Percentiles rank a stretch among this genome's conserved stretches.
These are phyloP conservation scores for Gomphus sp. DNA, from an alignment of 1,284 basidiomycete species.

Conservation along the genomic window DNA sequence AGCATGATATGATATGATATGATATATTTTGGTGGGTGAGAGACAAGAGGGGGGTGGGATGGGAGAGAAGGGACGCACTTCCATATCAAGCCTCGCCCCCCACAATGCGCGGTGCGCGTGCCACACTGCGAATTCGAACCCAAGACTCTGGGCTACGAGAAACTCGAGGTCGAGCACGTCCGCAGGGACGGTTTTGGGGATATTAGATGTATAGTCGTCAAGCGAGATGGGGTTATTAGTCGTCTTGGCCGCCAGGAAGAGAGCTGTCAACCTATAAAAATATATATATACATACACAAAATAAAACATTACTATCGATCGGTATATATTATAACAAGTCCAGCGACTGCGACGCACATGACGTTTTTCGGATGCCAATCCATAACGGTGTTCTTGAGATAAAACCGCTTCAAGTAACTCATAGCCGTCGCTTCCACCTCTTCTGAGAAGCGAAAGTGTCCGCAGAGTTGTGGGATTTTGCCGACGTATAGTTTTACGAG, in stretches of 20 bases:
- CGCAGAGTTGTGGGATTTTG: slow-evolving; percentile 81
- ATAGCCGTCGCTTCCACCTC: slow-evolving; percentile 90
- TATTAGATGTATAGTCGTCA: slow-evolving; percentile 71
- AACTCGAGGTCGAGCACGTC: slow-evolving; percentile 94
- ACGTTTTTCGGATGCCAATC: slow-evolving; percentile 98
- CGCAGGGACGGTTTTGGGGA: slow-evolving; percentile 68
- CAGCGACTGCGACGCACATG: slow-evolving; percentile 54
- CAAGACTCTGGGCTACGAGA: slow-evolving; percentile 85
- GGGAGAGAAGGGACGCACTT: slow-evolving; percentile 54
- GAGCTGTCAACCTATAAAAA: slow-evolving; percentile 90
- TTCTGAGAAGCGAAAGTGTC: slow-evolving; percentile 81
- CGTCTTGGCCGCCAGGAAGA: slow-evolving; percentile 95
- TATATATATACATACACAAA: too few species aligned
- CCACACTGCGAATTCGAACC: slow-evolving; percentile 90
- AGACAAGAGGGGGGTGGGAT: too few species aligned
- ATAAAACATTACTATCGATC: too few species aligned
- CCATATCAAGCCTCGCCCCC: slow-evolving; percentile 86
- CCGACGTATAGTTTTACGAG: slow-evolving; percentile 86
- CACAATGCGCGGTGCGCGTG: slow-evolving; percentile 85
- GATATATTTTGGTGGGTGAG: too few species aligned
- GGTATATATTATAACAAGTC: neutral
- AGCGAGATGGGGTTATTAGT: slow-evolving; percentile 89
- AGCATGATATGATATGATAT: too few species aligned
- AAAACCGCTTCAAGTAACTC: slow-evolving; percentile 93
- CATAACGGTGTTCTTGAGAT: slow-evolving; percentile 97